A percentile compares a stretch with the other conserved stretches of the same genome.
phyloP scores from a whole-genome alignment of 2,329 filamentous ascomycete genomes.

The Neoarthrinium moseri region DNA sequence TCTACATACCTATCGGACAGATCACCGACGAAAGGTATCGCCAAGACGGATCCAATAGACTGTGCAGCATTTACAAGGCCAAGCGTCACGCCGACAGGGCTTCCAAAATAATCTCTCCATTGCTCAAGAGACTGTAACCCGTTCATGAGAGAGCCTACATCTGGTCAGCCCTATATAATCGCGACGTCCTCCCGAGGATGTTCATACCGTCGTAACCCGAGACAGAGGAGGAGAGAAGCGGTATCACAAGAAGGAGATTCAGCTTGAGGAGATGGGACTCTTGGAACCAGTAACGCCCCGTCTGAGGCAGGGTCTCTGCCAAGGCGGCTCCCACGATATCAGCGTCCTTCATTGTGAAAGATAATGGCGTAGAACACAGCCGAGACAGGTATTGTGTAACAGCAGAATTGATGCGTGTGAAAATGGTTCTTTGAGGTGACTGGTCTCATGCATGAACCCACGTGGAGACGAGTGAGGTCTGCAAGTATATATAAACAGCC shows the following conservation, averaged over 20 bases:
- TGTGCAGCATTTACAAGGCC: conserved; percentile 29
- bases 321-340: conserved; percentile 27
- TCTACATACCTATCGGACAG: conserved; percentile 22
- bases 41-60: conserved; percentile 25
- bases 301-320: conserved; percentile 34
- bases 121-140: conserved; percentile 36
- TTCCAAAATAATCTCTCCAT: conserved; percentile 31
- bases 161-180: neutral
- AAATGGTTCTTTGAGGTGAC: neutral
- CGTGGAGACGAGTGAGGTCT: no score
- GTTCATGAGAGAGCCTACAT: conserved; percentile 34
- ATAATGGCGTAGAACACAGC: neutral
- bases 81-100: conserved; percentile 27
- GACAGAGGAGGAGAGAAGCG: conserved; percentile 36
- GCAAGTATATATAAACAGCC: no score
- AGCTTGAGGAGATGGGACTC: conserved; percentile 40
- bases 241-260: conserved; percentile 42
- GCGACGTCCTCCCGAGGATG: neutral
- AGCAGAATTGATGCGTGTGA: neutral
- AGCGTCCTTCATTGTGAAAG: conserved; percentile 8
- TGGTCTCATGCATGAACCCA: no score
- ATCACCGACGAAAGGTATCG: conserved; percentile 36
- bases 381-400: neutral
- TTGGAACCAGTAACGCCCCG: conserved; percentile 40
- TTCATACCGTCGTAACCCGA: conserved; percentile 38